Conservation (phyloP, 176 grass and related monocot species). For the Zizania latifolia region DNA sequence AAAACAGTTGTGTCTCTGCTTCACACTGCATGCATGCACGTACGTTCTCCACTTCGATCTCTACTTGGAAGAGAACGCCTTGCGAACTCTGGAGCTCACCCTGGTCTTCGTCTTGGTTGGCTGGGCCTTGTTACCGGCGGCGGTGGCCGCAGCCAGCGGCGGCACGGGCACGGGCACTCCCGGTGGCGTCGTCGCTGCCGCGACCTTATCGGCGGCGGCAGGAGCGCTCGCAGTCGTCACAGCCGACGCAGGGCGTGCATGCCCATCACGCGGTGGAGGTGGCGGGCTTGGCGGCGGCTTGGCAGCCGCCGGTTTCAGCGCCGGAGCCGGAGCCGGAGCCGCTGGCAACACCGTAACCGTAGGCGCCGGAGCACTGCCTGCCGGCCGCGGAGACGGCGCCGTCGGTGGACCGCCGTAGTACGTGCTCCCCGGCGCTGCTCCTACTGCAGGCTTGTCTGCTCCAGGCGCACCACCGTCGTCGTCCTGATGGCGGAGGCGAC, state of each 20-base stretch:
- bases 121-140: background rate
- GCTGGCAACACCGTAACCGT: too few relatives aligned
- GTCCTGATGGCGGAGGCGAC: slow-evolving; percentile 25
- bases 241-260: background rate
- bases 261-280: background rate
- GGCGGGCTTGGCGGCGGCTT: background rate
- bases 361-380: background rate
- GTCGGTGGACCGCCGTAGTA: background rate
- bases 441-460: background rate
- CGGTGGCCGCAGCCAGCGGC: background rate
- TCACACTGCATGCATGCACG: background rate
- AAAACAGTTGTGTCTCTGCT: background rate
- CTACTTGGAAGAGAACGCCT: slow-evolving; percentile 39
- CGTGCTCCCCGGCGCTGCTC: background rate
- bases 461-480: background rate
- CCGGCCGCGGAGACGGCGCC: background rate
- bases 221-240: too few relatives aligned
- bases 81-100: slow-evolving; percentile 22
- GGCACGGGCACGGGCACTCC: slow-evolving; percentile 17
- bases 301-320: background rate
- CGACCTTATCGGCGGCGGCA: background rate
- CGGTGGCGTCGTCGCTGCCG: background rate
- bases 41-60: too few relatives aligned
- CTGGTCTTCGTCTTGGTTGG: slow-evolving; percentile 14
- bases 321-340: too few relatives aligned